Evolutionary conservation across 1,139 yeast genomes (phyloP), one percentile per base, ranked within the genome.

Genomic region (Candida sanyaensis): DNA sequence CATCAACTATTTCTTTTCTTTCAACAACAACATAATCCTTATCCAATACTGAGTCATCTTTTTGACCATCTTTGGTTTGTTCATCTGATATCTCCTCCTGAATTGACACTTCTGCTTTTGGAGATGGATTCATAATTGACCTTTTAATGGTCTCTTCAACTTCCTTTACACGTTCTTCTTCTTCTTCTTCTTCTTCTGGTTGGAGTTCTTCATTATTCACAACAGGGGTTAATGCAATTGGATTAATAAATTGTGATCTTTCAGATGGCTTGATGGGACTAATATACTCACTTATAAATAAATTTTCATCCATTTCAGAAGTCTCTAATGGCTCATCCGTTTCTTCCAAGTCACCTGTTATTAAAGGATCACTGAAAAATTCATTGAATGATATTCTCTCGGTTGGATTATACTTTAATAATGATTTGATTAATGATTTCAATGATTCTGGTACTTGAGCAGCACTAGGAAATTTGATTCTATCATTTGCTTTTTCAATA

Each of bases 1-100:
- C n/a, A n/a, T n/a, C 93, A 9, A 93, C 98, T 4, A 93, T 97
- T 0, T 95, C 90, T 46, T 96, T 79, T 65, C 91, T 92, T 64
- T 93, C 98, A 26, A 93, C 93, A 36, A 93, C 96, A 41, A 93
- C 98, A 59, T 93, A 93, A 59, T 91, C 97, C 54, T 82, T 83
- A 56, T 88, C 96, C 48, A 84, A 69, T 33, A 76, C 69, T 12
- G 78, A 62, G 43, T 81, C 85, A 26, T 78, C 75, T 10, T 24
- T 36, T 5, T 36, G 39, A 24, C 37, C 38, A 60, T 64, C 60
- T 59, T 33, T 52, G 55, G 40, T 71, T 74, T 2, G 77, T 77
- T 21, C 64, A 73, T 2, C 82, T 81, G 50, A 12, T 13, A 6
- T n/a, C 5, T 33, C 29, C n/a, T 36, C 28, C 27, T 29, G 30